Percentiles rank a stretch among this genome's conserved stretches.
phyloP scores from a whole-genome alignment of 2,329 filamentous ascomycete species.

The Xylariaceae sp. region DNA sequence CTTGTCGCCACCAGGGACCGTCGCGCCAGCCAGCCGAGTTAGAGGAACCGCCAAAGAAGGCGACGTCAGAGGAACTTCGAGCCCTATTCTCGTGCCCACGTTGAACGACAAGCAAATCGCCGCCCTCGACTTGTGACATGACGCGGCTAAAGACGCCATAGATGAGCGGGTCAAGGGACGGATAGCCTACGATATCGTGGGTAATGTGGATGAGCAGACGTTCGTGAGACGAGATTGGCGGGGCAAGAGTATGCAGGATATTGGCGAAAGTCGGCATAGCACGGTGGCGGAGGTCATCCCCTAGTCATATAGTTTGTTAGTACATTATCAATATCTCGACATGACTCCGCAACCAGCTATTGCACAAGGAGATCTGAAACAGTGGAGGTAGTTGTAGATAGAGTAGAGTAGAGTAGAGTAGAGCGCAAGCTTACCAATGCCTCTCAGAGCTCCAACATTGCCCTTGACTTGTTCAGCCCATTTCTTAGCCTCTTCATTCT shows the following conservation, averaged over 20 bases:
- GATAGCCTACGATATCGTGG: constrained; percentile 93
- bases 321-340: constrained; percentile 20
- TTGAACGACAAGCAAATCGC: constrained; percentile 92
- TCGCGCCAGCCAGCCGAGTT: constrained; percentile 76
- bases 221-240: constrained; percentile 96
- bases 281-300: constrained; percentile 83
- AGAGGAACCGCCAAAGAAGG: constrained; percentile 56
- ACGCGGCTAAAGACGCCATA: constrained; percentile 91
- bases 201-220: constrained; percentile 96
- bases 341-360: not conserved
- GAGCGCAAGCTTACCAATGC: constrained; percentile 66
- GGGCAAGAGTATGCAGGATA: constrained; percentile 92
- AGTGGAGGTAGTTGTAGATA: no score
- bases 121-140: constrained; percentile 99
- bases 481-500: constrained; percentile 94
- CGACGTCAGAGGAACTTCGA: constrained; percentile 67
- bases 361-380: not conserved
- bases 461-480: constrained; percentile 95
- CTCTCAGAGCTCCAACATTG: constrained; percentile 80
- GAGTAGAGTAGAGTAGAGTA: not conserved
- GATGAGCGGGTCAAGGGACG: constrained; percentile 90
- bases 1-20: constrained; percentile 93
- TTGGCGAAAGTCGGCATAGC: constrained; percentile 95
- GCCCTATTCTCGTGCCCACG: constrained; percentile 84
- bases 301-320: constrained; percentile 52